Conservation (phyloP, 2,329 filamentous ascomycete genomes). For the Coniochaeta hoffmannii region DNA sequence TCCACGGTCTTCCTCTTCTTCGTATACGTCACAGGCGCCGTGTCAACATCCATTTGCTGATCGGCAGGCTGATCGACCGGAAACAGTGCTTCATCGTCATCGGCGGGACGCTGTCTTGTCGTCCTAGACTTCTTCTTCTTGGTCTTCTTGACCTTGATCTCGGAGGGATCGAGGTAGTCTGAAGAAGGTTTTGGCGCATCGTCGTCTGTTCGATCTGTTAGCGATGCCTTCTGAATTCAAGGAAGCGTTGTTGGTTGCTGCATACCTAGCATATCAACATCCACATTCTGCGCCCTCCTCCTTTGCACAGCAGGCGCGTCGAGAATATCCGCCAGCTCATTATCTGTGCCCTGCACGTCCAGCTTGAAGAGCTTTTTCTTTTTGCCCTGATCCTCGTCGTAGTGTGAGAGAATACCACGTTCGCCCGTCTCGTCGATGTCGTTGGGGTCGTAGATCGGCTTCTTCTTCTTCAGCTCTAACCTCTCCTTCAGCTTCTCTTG, state of each 20-base stretch:
- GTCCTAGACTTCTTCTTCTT: conserved; percentile 84
- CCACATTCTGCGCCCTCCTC: conserved; percentile 67
- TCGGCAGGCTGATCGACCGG: conserved; percentile 25
- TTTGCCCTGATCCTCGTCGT: conserved; percentile 92
- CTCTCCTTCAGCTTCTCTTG: conserved; percentile 67
- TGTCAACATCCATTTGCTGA: conserved; percentile 70
- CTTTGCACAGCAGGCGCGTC: conserved; percentile 48
- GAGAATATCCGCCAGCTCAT: conserved; percentile 52
- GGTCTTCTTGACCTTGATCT: conserved; percentile 89
- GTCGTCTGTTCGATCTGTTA: conserved; percentile 37
- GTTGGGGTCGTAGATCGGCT: conserved; percentile 80
- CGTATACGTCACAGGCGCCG: conserved; percentile 32
- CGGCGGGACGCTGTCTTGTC: conserved; percentile 61
- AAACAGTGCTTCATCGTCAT: conserved; percentile 53
- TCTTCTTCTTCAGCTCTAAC: conserved; percentile 83
- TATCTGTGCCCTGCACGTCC: conserved; percentile 65
- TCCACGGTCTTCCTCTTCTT: conserved; percentile 62
- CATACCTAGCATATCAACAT: conserved; percentile 61
- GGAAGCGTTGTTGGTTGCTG: conserved; percentile 11
- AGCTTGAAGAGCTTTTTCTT: conserved; percentile 84
- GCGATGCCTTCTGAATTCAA: conserved; percentile 22
- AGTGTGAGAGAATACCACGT: conserved; percentile 72
- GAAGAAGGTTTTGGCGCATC: conserved; percentile 57
- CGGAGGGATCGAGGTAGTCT: conserved; percentile 80
- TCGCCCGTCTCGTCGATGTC: conserved; percentile 59